Base-by-base conservation (phyloP, 768 basidiomycete species). In the Termitomyces sp. region DNA sequence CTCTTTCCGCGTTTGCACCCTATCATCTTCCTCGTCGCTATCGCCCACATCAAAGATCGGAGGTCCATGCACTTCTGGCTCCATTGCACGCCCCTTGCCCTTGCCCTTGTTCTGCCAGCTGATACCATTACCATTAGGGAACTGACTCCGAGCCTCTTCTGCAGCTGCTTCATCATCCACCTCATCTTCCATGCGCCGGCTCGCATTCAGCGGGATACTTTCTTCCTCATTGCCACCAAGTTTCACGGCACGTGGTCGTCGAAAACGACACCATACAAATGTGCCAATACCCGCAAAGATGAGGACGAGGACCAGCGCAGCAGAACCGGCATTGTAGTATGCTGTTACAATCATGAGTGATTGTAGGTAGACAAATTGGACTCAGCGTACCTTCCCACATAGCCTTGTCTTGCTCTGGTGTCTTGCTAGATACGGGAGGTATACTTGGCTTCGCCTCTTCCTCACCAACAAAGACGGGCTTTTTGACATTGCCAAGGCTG, bases 261-360 rank as follows among this genome's bases (percentile, higher is more conserved):
- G 77, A 17, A 78, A 63, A 40, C 91, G 85, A 71, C 82, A 90
- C 85, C 88, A 98, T 54, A 96, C 74, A 70, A 89, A 92, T 10
- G 80, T 69, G 0, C 84, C 90, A 51, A 94, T 81, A 15, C 77
- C 77, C 19, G 82, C 64, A 35, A 82, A 75, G 55, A 95, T 78
- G 52, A 97, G 70, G 3, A 95, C 65, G 40, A 98, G 77, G 22
- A 96, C 84, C n/a, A 94, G 73, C 3, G 88, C 85, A 1, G 88
- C 90, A 0, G 93, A 93, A 11, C 91, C 93, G 34, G 92, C 88
- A 57, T 96, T 96, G 68, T 95, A 97, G 68, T 94, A 95, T n/a
- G 92, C 94, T 93, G 52, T 12, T 43, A 41, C 8, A 30, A 44
- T 24, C 34, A 22, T 38, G 28, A 51, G 37, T 48, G 30, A 53